Conservation (phyloP, 768 basidiomycete species). For the Suillus americanus region DNA sequence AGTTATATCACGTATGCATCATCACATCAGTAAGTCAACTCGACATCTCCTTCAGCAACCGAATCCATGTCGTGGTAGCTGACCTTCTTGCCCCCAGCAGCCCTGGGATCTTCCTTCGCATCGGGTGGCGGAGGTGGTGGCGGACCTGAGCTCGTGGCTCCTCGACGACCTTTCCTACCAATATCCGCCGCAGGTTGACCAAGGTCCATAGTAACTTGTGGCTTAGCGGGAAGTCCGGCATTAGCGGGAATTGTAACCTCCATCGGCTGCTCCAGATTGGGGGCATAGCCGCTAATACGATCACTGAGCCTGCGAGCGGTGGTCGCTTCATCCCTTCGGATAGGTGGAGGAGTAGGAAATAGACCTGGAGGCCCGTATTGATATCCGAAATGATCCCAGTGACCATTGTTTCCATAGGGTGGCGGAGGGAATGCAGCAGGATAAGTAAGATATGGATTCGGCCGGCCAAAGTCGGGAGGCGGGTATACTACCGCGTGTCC, state of each 20-base stretch:
- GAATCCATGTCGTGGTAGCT: slow-evolving; percentile 97
- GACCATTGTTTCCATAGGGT: slow-evolving; percentile 38
- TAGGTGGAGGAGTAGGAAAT: slow-evolving; percentile 37
- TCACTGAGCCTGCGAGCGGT: slow-evolving; percentile 71
- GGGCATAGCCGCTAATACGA: slow-evolving; percentile 76
- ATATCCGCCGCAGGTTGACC: slow-evolving; percentile 28
- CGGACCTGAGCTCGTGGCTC: slow-evolving; percentile 46
- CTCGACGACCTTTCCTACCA: slow-evolving; percentile 36
- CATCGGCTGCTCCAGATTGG: slow-evolving; percentile 40
- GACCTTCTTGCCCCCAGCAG: slow-evolving; percentile 83
- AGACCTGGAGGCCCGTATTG: slow-evolving; percentile 37
- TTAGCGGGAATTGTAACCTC: slow-evolving; percentile 55
- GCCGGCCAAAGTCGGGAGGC: slow-evolving; percentile 42
- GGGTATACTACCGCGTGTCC: slow-evolving; percentile 50
- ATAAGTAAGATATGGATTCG: slow-evolving; percentile 39
- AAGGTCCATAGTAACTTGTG: slow-evolving; percentile 53
- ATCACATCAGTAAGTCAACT: slow-evolving; percentile 42
- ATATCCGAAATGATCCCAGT: slow-evolving; percentile 48
- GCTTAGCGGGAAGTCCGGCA: slow-evolving; percentile 81
- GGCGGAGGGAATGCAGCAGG: slow-evolving; percentile 35
- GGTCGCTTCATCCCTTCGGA: slow-evolving; percentile 57
- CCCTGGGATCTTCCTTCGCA: slow-evolving; percentile 90
- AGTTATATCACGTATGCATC: slow-evolving; percentile 17
- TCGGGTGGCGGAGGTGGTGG: slow-evolving; percentile 83
- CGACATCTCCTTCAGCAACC: slow-evolving; percentile 79